Evolutionary conservation across 2,329 filamentous ascomycete species (phyloP), one percentile per base, ranked within the genome.

Genomic region (Talaromyces sp.): DNA sequence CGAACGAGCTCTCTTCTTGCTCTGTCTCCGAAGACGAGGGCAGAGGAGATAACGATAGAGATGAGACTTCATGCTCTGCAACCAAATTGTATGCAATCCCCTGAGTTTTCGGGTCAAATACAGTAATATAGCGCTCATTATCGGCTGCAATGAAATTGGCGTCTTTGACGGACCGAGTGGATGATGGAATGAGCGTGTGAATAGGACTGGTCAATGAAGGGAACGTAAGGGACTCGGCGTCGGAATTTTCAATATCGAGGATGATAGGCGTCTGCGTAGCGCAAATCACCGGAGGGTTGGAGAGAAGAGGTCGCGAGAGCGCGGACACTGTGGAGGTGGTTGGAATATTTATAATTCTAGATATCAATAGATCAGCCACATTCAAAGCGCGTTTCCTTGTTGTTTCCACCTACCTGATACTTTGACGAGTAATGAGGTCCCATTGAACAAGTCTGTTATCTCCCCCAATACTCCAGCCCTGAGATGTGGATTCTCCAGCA

Each of bases 401-500:
- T 15, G 41, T 4, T 46, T 19, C 4, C 3, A 33, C 65, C 61
- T 71, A 81, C 79, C 75, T 74, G 58, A 74, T 69, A 52, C 68
- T 72, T 61, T 73, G 68, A 57, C 74, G 73, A 21, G 71, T 76
- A 62, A 66, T 70, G 57, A 81, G 64, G 68, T 81, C 77, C 79
- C 79, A 81, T 63, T 81, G 78, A 21, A 81, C 73, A 50, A 81
- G 71, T 63, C 77, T 80, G 60, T 77, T 77, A 67, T 81, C 79
- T 52, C 75, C 77, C 51, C 79, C 79, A 59, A 80, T 75, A 72
- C 79, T 81, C 79, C 79, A 81, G n/a, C 73, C 79, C 62, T 78
- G 75, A 21, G 70, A 65, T 55, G 64, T 67, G 21, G 73, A 68
- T 7, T 67, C 67, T 33, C 71, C 68, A 41, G 72, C 67, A 7